Evolutionary conservation across 1,284 basidiomycete genomes (phyloP).

Genomic region (Puccinia horiana): DNA sequence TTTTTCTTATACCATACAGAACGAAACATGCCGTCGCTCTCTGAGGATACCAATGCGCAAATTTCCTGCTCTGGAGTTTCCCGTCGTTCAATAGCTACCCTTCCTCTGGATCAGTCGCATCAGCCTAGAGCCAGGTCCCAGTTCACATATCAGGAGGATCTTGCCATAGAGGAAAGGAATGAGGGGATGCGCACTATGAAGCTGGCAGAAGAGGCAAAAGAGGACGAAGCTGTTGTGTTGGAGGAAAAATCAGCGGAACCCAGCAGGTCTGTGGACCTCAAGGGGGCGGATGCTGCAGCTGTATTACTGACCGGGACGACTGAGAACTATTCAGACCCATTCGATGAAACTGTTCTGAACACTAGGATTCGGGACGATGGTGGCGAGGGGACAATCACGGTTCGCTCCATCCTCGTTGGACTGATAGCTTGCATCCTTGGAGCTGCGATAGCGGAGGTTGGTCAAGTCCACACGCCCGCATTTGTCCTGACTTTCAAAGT

Average conservation of each 20-base stretch:
- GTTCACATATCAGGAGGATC: slow-evolving; percentile 1
- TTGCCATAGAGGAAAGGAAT: neutral
- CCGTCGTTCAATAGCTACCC: neutral
- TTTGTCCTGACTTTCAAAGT: neutral
- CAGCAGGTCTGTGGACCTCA: neutral
- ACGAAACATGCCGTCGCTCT: too few relatives aligned
- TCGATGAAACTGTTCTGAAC: slow-evolving; percentile 36
- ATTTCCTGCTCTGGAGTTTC: neutral
- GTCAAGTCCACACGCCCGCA: neutral
- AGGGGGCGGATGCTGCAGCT: neutral
- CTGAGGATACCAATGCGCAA: too few relatives aligned
- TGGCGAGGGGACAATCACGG: slow-evolving; percentile 1
- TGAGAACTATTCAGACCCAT: slow-evolving; percentile 26
- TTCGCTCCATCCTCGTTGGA: slow-evolving; percentile 31
- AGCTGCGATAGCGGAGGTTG: slow-evolving; percentile 38
- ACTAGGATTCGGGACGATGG: slow-evolving; percentile 19
- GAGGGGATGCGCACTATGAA: neutral
- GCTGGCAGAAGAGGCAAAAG: neutral
- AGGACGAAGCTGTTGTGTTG: neutral
- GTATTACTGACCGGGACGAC: neutral
- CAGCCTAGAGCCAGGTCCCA: neutral
- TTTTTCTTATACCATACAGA: too few relatives aligned
- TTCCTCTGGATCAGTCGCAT: neutral
- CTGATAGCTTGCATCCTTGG: slow-evolving; percentile 16
- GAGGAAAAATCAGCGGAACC: neutral